Evolutionary conservation across 352 stramenopile genomes (phyloP).

Genomic region (Phytophthora fragariae): DNA sequence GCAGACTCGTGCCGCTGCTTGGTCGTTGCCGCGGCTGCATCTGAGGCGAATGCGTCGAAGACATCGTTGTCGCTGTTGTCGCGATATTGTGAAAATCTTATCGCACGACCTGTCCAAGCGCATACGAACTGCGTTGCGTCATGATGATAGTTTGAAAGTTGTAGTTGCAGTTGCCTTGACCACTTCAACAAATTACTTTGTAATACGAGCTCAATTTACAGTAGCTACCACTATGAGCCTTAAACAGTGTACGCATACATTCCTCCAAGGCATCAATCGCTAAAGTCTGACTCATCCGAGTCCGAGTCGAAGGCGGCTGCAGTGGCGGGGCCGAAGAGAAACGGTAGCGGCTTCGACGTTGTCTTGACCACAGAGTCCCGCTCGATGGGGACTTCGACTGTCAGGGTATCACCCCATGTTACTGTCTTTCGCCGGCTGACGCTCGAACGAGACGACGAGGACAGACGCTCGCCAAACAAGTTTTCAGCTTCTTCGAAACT

Average conservation of each 20-base stretch:
- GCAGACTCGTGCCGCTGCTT: conserved; percentile 42
- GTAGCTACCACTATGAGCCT: not conserved
- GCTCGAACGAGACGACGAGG: conserved; percentile 19
- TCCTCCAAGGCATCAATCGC: conserved; percentile 37
- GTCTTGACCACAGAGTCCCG: conserved; percentile 10
- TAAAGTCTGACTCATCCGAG: conserved; percentile 66
- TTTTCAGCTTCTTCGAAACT: conserved; percentile 52
- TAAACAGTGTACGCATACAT: conserved; percentile 8
- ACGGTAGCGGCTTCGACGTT: conserved; percentile 33
- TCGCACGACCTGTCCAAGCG: not conserved
- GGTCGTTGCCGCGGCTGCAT: conserved; percentile 35
- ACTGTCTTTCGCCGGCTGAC: conserved; percentile 31
- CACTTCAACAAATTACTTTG: not conserved
- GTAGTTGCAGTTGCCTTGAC: not conserved
- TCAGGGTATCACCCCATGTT: conserved; percentile 36
- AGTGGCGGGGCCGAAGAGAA: conserved; percentile 70
- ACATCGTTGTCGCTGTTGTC: not conserved
- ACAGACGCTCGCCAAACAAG: conserved; percentile 62
- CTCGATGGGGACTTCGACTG: conserved; percentile 16
- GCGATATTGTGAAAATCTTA: conserved; percentile 1
- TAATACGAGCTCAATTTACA: not conserved
- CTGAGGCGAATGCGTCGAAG: conserved; percentile 33
- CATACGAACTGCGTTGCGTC: not conserved
- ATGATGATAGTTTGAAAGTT: not conserved
- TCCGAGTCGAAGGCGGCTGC: conserved; percentile 62